A percentile compares a stretch with the other conserved stretches of the same genome.
phyloP scores from a whole-genome alignment of 768 basidiomycete genomes.

The Termitomyces sp. region DNA sequence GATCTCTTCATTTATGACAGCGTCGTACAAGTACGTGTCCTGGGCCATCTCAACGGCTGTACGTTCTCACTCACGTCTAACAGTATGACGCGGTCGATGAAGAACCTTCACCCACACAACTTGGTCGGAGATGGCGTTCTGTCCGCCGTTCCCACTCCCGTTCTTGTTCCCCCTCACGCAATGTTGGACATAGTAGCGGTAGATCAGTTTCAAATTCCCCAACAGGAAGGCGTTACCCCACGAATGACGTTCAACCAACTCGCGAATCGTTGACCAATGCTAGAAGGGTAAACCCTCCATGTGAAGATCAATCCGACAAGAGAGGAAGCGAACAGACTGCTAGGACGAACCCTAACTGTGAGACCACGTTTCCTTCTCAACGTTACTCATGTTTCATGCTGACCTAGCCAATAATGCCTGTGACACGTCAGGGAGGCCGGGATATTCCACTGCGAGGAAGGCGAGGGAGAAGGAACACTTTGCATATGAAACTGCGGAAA shows the following conservation, averaged over 20 bases:
- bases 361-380: background rate
- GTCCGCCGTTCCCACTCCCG: conserved; percentile 6
- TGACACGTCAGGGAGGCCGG: background rate
- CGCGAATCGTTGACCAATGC: background rate
- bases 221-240: conserved; percentile 25
- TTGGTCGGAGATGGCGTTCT: conserved; percentile 21
- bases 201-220: conserved; percentile 29
- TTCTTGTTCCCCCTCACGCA: conserved; percentile 22
- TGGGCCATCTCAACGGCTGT: background rate
- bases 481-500: background rate
- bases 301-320: background rate
- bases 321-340: background rate
- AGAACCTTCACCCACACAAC: conserved; percentile 27
- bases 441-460: conserved; percentile 3
- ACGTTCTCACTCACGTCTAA: conserved; percentile 4
- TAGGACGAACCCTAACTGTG: background rate
- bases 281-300: background rate
- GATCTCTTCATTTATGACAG: conserved; percentile 81
- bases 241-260: background rate
- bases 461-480: background rate
- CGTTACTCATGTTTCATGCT: background rate
- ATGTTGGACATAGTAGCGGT: conserved; percentile 6
- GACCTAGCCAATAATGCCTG: background rate
- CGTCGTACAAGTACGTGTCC: conserved; percentile 60
- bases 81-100: conserved; percentile 57